These are phyloP conservation scores for Pseudopithomyces chartarum DNA, from an alignment of 2,329 filamentous ascomycete species.

Conservation along the genomic window DNA sequence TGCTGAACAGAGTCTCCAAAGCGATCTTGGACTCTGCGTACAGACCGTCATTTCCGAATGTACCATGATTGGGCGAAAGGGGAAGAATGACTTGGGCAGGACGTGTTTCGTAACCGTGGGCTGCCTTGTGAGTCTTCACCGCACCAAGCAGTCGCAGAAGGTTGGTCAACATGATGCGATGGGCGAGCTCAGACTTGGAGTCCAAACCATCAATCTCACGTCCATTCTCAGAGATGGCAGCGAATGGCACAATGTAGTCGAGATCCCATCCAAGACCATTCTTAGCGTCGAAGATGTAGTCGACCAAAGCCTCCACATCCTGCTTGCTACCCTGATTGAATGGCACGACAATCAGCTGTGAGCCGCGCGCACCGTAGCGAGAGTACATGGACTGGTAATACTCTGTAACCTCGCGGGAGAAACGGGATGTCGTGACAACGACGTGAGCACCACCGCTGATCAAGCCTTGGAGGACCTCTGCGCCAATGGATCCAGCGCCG, in stretches of 20 bases:
- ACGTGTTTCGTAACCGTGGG: conserved; percentile 88
- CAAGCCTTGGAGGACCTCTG: conserved; percentile 92
- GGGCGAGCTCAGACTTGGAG: conserved; percentile 95
- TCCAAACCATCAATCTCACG: conserved; percentile 97
- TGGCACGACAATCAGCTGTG: conserved; percentile 95
- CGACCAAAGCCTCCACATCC: conserved; percentile 88
- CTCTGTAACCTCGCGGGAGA: conserved; percentile 96
- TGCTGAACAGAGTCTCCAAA: conserved; percentile 95
- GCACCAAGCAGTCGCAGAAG: conserved; percentile 86
- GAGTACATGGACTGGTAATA: conserved; percentile 99
- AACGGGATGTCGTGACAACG: conserved; percentile 93
- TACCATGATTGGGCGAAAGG: conserved; percentile 96
- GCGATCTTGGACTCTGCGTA: conserved; percentile 98
- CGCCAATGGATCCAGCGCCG: conserved; percentile 95
- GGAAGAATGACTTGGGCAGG: conserved; percentile 96
- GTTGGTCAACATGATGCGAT: conserved; percentile 99
- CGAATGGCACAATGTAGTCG: conserved; percentile 94
- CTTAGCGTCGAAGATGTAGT: conserved; percentile 97
- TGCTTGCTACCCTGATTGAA: conserved; percentile 99
- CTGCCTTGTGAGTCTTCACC: conserved; percentile 88
- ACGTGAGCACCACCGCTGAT: conserved; percentile 98
- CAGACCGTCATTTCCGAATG: conserved; percentile 95
- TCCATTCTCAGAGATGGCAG: conserved; percentile 95
- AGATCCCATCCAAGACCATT: conserved; percentile 97
- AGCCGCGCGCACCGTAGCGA: conserved; percentile 88